Evolutionary conservation across 169 alveolate genomes (phyloP), one percentile per base, ranked within the genome.

Genomic region (Plasmodium knowlesi): DNA sequence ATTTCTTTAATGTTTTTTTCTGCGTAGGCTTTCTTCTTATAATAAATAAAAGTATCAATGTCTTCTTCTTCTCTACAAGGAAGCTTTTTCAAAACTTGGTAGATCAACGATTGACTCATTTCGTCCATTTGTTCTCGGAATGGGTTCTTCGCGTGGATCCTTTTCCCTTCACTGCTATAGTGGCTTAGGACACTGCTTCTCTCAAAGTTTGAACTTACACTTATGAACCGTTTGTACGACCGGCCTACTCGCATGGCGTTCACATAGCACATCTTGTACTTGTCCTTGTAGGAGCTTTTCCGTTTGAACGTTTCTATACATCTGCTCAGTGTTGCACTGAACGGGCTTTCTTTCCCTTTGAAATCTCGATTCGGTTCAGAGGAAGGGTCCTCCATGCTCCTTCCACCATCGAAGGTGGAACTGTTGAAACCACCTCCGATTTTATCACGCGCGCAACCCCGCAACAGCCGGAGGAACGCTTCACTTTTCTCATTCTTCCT

Each of bases 51-150:
- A 39, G 16, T 41, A 25, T 80, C 92, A 28, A 91, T 30, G 30
- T 91, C 80, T 43, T 91, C 95, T 91, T 82, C 95, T 41, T 91
- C 92, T 71, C 67, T 80, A 50, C 95, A 91, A 9, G 95, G 95
- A 25, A 91, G 71, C 8, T 25, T 80, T 72, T 82, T 80, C 43
- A 82, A 67, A 72, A 80, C 30, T 46, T 83, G 50, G 73, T 89
- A 89, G 46, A 89, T 5, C 53, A 89, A 22, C 2, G 90, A 89
- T 1, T n/a, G 16, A 32, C 70, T 54, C 32, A 86, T 37, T 53
- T 54, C 43, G 2, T 74, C 2, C 54, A 67, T 67, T 22, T 67
- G 76, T 0, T 67, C 8, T 16, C 6, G 16, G n/a, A 67, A 67
- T 2, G 76, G 39, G 37, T 67, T 67, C n/a, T 5, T 28, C 5